Base-by-base conservation (phyloP, 2,329 filamentous ascomycete genomes). In the Pleoardoris graminearum region DNA sequence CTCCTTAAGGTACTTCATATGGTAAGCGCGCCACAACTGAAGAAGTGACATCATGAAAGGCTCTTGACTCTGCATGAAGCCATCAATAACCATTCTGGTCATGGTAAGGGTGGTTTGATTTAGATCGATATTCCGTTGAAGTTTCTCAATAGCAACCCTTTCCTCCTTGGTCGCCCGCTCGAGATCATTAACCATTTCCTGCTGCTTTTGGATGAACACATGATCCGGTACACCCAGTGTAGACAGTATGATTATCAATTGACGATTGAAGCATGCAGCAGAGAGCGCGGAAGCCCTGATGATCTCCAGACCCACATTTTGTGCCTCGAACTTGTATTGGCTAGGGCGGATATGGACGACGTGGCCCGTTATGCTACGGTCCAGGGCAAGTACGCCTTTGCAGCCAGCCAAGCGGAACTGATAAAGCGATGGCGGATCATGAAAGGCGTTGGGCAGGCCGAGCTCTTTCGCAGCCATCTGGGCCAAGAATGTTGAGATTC, bases 401-500 rank as follows among this genome's bases (percentile, higher is more conserved):
- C 87, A 92, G 1, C 94, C 94, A 7, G 90, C 92, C 63, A 97
- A 85, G 7, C 94, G 89, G 65, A 97, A 96, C 64, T 99, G 94
- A 60, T 90, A 93, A 0, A 90, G 88, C 0, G 91, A 96, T 0
- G 94, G 92, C 4, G 84, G 76, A 4, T 81, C 74, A 1, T 79
- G 74, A 6, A 74, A 74, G 1, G 81, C 73, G 11, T 80, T 79
- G 17, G 79, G 75, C 25, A 91, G 69, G 0, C 81, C 81, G 55
- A 95, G 83, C 58, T 94, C 88, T 12, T 83, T 77, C 7, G 86
- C 82, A 38, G 95, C 84, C 74, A 94, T 83, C 23, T 85, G 77
- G 0, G 91, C 89, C 19, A 96, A 77, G 53, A 90, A 86, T 0
- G 74, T 75, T 0, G 93, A 97, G n/a, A 99, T 90, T 68, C 91